Base-by-base conservation (phyloP, 257 asterid species). In the Nicotiana attenuata region DNA sequence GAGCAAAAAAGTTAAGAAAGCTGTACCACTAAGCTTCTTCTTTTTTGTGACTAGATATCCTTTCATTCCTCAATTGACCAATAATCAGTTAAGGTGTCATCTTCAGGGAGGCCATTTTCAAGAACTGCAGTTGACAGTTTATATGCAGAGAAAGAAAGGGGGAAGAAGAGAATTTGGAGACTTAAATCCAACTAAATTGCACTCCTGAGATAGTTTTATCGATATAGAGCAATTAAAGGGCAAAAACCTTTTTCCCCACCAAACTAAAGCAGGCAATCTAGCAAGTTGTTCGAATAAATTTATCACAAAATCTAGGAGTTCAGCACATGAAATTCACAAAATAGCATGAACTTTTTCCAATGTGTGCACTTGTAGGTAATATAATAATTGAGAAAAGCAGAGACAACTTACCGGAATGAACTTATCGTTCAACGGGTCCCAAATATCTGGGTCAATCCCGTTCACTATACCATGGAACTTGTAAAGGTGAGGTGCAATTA, bases 401-500 rank as follows among this genome's bases (percentile, higher is more conserved):
- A 80, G 85, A 81, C 47, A 38, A 87, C 98, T 90, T 85, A 94
- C 99, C 60, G 98, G 99, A 80, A 96, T 82, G 87, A 91, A 92
- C 81, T 90, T 91, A 87, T 96, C 98, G 71, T 94, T 94, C 61
- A 85, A 96, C 20, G 99, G 99, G 80, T 96, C 99, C 99, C 99
- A 96, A 35, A 96, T 94, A 85, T 96, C 99, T 16, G 97, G 97
- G 85, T 96, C 98, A 84, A 96, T 96, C 84, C 99, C 99, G 87
- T 96, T 96, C 57, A 94, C 87, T 83, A 96, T 93, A 65, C 99
- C 99, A 78, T 93, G 99, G 77, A 96, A 96, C 91, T 96, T 96
- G 92, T 82, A 88, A 83, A 93, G 91, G 87, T 94, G 88, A 80
- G 96, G 92, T 68, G 97, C 92, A 84, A 96, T 82, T 22, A 85